phyloP scores from a whole-genome alignment of 2,329 filamentous ascomycete species.

The Paecilomyces variotii region DNA sequence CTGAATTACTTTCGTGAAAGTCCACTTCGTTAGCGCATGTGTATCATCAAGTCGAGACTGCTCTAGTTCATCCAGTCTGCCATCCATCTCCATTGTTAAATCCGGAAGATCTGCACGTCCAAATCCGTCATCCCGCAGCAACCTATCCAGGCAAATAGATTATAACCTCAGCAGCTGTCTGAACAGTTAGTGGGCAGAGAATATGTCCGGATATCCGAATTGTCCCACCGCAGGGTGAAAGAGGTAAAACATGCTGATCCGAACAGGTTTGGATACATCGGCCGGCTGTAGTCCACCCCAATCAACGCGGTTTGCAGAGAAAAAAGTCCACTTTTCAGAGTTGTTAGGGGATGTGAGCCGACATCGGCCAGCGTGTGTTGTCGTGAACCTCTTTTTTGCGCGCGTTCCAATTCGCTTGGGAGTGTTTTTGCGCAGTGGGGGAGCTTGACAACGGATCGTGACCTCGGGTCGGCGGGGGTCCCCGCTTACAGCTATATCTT shows the following conservation, averaged over 20 bases:
- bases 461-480: neutral
- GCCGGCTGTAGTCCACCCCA: neutral
- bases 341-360: neutral
- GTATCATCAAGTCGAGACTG: neutral
- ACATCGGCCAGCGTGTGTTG: neutral
- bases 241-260: neutral
- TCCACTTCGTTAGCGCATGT: neutral
- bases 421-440: neutral
- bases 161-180: neutral
- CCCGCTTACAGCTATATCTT: neutral
- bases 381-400: neutral
- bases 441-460: neutral
- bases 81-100: too few species aligned
- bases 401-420: neutral
- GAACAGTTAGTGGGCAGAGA: neutral
- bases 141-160: neutral
- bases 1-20: neutral
- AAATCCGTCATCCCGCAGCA: too few species aligned
- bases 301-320: neutral
- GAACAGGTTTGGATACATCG: neutral
- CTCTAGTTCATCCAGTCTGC: neutral
- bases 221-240: neutral
- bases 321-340: neutral
- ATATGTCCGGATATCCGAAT: neutral
- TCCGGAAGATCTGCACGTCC: too few species aligned